Evolutionary conservation across 495 filamentous ascomycete species (phyloP).

Genomic region (Daldinia childiae): DNA sequence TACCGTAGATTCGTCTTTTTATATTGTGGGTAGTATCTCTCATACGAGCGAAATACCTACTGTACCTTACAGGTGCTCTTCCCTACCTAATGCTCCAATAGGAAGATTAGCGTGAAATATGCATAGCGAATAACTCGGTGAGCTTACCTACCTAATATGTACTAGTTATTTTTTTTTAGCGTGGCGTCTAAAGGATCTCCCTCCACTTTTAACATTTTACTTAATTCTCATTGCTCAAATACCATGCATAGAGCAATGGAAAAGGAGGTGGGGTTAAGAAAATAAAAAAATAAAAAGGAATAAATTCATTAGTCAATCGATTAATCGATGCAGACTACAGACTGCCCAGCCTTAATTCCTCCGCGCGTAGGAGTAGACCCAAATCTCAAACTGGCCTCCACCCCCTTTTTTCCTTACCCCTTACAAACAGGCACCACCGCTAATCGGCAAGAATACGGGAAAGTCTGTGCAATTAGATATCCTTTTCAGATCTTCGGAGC

Average conservation of each 20-base stretch:
- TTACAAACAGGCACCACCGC: conserved; percentile 14
- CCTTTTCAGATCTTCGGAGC: conserved; percentile 4
- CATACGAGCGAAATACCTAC: no score
- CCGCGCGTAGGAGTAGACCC: conserved; percentile 15
- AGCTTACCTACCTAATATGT: neutral
- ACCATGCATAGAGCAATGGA: neutral
- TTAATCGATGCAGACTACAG: neutral
- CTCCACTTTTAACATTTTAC: neutral
- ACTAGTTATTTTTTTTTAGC: neutral
- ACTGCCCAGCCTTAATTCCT: conserved; percentile 16
- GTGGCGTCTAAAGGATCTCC: neutral
- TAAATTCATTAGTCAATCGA: conserved; percentile 13
- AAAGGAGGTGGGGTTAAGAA: neutral
- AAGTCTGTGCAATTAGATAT: conserved; percentile 24
- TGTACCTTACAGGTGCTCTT: neutral
- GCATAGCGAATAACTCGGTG: neutral
- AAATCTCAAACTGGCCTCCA: conserved; percentile 36
- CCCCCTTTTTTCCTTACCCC: conserved; percentile 21
- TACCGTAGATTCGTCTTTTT: neutral
- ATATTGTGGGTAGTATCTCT: no score
- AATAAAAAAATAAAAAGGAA: conserved; percentile 1
- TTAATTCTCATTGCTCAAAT: conserved; percentile 12
- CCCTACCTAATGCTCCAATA: neutral
- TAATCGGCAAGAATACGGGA: conserved; percentile 25
- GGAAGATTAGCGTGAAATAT: neutral